Percentiles rank a stretch among this genome's conserved stretches.
phyloP scores from a whole-genome alignment of 2,329 filamentous ascomycete genomes.

The Aspergillus quadrilineatus region DNA sequence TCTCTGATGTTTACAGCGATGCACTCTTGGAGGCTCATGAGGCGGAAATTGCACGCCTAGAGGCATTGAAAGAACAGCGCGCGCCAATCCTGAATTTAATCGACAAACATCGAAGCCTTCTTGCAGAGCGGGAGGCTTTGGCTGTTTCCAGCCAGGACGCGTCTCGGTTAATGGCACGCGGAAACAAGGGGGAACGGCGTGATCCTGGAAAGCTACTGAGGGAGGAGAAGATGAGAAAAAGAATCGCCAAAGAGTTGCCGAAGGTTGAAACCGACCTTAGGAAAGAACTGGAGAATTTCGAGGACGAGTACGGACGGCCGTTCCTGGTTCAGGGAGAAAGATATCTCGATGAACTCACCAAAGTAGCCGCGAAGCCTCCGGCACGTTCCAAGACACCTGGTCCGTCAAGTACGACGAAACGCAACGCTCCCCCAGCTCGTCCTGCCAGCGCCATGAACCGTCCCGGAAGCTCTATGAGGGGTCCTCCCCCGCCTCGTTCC shows the following conservation, averaged over 20 bases:
- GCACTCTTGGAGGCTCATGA: conserved; percentile 93
- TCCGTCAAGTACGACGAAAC: conserved; percentile 25
- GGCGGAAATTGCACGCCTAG: conserved; percentile 78
- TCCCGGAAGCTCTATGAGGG: conserved; percentile 33
- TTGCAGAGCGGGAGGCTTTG: conserved; percentile 83
- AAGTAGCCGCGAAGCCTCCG: conserved; percentile 65
- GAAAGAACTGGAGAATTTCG: conserved; percentile 80
- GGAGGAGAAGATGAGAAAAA: conserved; percentile 98
- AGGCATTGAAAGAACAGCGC: conserved; percentile 80
- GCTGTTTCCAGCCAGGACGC: conserved; percentile 91
- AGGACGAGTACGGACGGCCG: conserved; percentile 88
- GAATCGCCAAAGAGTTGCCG: conserved; percentile 91
- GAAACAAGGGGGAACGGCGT: conserved; percentile 88
- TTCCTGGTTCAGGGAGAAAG: conserved; percentile 91
- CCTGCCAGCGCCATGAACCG: conserved; percentile 32
- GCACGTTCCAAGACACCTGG: conserved; percentile 50
- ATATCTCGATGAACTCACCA: conserved; percentile 79
- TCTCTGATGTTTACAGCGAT: conserved; percentile 96
- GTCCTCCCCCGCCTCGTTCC: conserved; percentile 43
- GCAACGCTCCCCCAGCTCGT: conserved; percentile 26
- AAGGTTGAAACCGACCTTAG: conserved; percentile 84
- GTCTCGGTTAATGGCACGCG: conserved; percentile 85
- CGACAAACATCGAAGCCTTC: conserved; percentile 76
- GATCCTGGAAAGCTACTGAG: conserved; percentile 90
- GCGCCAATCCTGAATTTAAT: conserved; percentile 78